These are phyloP conservation scores for Aureobasidium pullulans DNA, from an alignment of 2,329 filamentous ascomycete species.

Conservation along the genomic window DNA sequence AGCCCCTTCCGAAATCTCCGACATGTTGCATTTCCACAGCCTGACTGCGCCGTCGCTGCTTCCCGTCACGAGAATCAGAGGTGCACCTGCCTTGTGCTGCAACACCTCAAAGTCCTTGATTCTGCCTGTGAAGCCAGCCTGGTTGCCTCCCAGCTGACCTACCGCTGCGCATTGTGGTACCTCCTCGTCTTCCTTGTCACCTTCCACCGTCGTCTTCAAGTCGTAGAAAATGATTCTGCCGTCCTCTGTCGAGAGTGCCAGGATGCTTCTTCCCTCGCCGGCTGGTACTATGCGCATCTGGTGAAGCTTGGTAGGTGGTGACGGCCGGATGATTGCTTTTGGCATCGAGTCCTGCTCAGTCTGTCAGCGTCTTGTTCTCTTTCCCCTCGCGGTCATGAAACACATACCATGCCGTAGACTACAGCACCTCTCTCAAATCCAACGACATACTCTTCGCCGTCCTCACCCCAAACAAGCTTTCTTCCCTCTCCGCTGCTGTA, in stretches of 20 bases:
- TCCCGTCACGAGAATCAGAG: constrained; percentile 59
- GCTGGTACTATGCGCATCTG: constrained; percentile 64
- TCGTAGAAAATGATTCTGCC: constrained; percentile 79
- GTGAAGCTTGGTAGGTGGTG: constrained; percentile 71
- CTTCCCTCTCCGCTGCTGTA: constrained; percentile 75
- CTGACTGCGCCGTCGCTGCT: constrained; percentile 83
- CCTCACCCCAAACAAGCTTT: constrained; percentile 70
- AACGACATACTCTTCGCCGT: constrained; percentile 77
- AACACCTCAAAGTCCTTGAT: constrained; percentile 84
- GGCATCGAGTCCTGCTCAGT: constrained; percentile 60
- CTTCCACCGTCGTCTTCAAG: constrained; percentile 46
- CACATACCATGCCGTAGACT: constrained; percentile 67
- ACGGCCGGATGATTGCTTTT: constrained; percentile 63
- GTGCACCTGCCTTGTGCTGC: constrained; percentile 28
- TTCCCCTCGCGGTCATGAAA: constrained; percentile 18
- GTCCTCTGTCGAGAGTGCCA: constrained; percentile 83
- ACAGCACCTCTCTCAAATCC: constrained; percentile 79
- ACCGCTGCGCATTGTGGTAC: constrained; percentile 49
- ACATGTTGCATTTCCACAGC: constrained; percentile 56
- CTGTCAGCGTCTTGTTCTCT: background rate
- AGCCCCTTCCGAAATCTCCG: background rate
- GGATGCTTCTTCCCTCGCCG: constrained; percentile 36
- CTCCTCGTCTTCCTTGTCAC: constrained; percentile 25
- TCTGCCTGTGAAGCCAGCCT: constrained; percentile 55
- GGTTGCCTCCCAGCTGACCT: constrained; percentile 71